These are phyloP conservation scores for Ustilago curta DNA, from an alignment of 1,284 basidiomycete genomes.

Conservation along the genomic window DNA sequence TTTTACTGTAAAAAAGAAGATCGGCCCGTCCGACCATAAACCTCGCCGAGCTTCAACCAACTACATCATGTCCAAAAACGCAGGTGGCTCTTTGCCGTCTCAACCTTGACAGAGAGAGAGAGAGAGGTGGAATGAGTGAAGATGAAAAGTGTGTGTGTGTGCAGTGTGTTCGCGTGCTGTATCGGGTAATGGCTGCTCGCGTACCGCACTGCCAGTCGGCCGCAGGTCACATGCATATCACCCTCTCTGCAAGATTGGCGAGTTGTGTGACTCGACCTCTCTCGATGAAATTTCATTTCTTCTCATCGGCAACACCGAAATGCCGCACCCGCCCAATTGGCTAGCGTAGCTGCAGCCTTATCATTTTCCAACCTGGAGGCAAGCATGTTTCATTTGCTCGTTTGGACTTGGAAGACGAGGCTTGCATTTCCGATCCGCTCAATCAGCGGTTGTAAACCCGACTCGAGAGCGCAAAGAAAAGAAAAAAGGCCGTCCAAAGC, in stretches of 20 bases:
- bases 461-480: too few relatives aligned
- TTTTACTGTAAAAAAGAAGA: too few relatives aligned
- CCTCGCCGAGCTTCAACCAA: too few relatives aligned
- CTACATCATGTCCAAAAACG: background rate
- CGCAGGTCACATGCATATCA: conserved; percentile 5
- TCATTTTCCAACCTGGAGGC: background rate
- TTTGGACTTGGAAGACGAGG: background rate
- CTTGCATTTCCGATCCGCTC: conserved; percentile 3
- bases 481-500: conserved; percentile 13
- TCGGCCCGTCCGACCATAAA: too few relatives aligned
- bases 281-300: background rate
- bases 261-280: conserved; percentile 1
- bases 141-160: background rate
- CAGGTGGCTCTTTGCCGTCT: background rate
- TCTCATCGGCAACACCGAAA: background rate
- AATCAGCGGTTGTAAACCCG: too few relatives aligned
- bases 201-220: conserved; percentile 3
- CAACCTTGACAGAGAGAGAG: background rate
- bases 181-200: background rate
- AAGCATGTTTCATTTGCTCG: background rate
- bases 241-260: background rate
- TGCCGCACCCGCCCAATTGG: too few relatives aligned
- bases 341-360: background rate
- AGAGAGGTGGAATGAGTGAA: background rate
- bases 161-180: background rate